These are phyloP conservation scores for Metschnikowia arizonensis DNA, from an alignment of 805 yeast genomes.

Conservation along the genomic window DNA sequence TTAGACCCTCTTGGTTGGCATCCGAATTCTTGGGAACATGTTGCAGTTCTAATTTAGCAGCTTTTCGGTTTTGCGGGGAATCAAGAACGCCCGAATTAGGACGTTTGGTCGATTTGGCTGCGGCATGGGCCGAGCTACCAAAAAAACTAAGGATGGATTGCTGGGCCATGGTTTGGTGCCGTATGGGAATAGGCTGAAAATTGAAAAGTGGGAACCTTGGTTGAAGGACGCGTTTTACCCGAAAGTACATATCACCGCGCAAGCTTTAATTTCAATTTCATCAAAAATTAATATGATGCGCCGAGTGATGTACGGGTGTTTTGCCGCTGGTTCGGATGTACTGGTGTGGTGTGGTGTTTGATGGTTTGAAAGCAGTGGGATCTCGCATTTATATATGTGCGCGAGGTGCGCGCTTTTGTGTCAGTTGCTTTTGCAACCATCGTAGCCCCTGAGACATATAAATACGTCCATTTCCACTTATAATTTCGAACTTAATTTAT, in stretches of 20 bases:
- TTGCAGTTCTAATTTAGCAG: neutral
- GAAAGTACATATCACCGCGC: conserved; percentile 4
- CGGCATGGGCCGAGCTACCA: conserved; percentile 9
- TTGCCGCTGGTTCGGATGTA: neutral
- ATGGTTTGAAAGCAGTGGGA: neutral
- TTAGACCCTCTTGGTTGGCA: neutral
- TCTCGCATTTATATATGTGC: neutral
- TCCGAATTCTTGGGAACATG: neutral
- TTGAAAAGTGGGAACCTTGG: neutral
- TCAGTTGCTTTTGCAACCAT: conserved; percentile 4
- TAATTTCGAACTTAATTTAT: too few relatives aligned
- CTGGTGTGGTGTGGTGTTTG: neutral
- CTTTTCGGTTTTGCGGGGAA: neutral
- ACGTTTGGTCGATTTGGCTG: conserved; percentile 1
- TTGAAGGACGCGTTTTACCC: conserved; percentile 4
- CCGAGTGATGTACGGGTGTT: neutral
- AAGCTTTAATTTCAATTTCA: neutral
- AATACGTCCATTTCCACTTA: neutral
- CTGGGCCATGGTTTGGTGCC: conserved; percentile 13
- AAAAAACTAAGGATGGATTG: conserved; percentile 18
- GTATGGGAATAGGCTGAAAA: neutral
- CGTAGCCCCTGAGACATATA: neutral
- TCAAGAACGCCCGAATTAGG: neutral
- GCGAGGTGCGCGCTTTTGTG: conserved; percentile 4
- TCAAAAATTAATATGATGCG: too few relatives aligned